Conservation (phyloP, 495 filamentous ascomycete species). For the Lophium mytilinum region DNA sequence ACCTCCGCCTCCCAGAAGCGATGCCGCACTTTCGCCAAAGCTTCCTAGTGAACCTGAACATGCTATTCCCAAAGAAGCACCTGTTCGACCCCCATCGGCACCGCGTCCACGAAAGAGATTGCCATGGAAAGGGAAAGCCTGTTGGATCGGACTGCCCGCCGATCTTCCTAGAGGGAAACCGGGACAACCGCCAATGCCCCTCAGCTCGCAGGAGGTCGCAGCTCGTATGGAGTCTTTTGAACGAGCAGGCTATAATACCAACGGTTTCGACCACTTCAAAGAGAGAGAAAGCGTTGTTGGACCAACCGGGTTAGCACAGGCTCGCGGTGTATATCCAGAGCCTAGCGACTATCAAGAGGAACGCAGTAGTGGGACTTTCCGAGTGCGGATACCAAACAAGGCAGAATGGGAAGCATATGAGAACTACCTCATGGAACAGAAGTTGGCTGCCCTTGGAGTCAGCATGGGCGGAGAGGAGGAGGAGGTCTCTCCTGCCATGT, state of each 20-base stretch:
- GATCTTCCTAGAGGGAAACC: conserved; percentile 22
- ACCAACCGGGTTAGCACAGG: conserved; percentile 38
- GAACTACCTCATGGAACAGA: conserved; percentile 72
- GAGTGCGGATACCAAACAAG: conserved; percentile 69
- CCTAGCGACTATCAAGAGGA: conserved; percentile 50
- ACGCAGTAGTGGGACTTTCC: conserved; percentile 42
- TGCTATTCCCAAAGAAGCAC: conserved; percentile 1
- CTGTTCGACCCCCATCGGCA: conserved; percentile 1
- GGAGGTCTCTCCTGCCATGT: conserved; percentile 42
- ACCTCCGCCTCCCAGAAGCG: background rate
- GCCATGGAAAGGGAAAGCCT: conserved; percentile 30
- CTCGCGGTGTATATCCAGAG: conserved; percentile 65
- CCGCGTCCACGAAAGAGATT: conserved; percentile 30
- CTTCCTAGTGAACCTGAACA: background rate
- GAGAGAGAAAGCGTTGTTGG: background rate
- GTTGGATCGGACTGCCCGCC: conserved; percentile 25
- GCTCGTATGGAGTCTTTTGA: conserved; percentile 63
- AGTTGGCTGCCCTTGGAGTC: conserved; percentile 82
- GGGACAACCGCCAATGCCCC: conserved; percentile 41
- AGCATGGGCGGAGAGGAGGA: conserved; percentile 65
- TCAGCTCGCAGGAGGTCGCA: conserved; percentile 54
- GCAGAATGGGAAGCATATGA: conserved; percentile 80
- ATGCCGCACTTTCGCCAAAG: conserved; percentile 2
- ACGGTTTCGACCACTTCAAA: conserved; percentile 49
- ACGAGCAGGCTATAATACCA: conserved; percentile 63